Conservation (phyloP, 768 basidiomycete species). For the Termitomyces sp. region DNA sequence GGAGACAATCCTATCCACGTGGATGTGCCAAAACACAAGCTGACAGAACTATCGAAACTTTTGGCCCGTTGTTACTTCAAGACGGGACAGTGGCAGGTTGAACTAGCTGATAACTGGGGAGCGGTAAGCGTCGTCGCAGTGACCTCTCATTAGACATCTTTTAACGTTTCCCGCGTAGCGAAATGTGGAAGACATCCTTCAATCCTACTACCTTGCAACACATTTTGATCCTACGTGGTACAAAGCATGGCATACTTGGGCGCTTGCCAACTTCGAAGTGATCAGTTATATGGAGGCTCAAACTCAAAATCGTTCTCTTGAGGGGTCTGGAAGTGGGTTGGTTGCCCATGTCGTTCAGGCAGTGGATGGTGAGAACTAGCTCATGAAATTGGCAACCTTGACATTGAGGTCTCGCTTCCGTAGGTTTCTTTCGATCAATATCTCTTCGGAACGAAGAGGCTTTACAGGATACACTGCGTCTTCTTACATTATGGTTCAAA, state of each 20-base stretch:
- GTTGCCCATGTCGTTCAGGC: slow-evolving; percentile 87
- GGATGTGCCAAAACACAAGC: slow-evolving; percentile 51
- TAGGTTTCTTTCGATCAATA: slow-evolving; percentile 95
- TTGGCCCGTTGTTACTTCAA: slow-evolving; percentile 98
- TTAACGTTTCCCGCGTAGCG: slow-evolving; percentile 39
- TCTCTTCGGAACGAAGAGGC: slow-evolving; percentile 85
- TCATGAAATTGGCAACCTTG: neutral
- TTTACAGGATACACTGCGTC: slow-evolving; percentile 87
- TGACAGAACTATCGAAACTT: slow-evolving; percentile 67
- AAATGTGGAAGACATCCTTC: slow-evolving; percentile 76
- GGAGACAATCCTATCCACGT: slow-evolving; percentile 45
- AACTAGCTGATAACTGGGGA: slow-evolving; percentile 74
- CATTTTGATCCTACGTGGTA: slow-evolving; percentile 95
- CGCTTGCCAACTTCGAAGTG: slow-evolving; percentile 93
- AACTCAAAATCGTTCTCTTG: slow-evolving; percentile 45
- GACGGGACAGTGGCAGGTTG: slow-evolving; percentile 90
- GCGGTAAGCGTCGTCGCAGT: slow-evolving; percentile 43
- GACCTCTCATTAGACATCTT: neutral
- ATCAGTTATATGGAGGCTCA: slow-evolving; percentile 74
- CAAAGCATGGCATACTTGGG: slow-evolving; percentile 99
- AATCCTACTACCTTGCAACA: slow-evolving; percentile 82
- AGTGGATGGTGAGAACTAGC: slow-evolving; percentile 63
- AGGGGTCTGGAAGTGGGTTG: slow-evolving; percentile 57
- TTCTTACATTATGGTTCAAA: slow-evolving; percentile 97
- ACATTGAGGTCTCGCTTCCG: slow-evolving; percentile 4